Percentiles rank a stretch among this genome's conserved stretches.
These are phyloP conservation scores for Setaria viridis DNA, from an alignment of 202 grass and related monocot genomes.

Conservation along the genomic window DNA sequence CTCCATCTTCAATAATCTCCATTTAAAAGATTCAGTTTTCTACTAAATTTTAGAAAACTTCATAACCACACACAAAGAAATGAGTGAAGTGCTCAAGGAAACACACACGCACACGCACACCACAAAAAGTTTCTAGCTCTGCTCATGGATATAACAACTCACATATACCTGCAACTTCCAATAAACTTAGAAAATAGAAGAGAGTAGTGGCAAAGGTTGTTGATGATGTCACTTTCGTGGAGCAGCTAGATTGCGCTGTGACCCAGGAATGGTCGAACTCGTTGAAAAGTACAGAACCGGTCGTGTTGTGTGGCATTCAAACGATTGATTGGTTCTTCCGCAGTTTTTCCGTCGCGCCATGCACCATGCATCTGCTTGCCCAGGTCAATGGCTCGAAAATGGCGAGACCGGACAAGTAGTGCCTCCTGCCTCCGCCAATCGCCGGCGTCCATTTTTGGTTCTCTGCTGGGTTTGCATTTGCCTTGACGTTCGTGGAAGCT, in stretches of 20 bases:
- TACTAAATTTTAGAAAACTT: too few species aligned
- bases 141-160: too few species aligned
- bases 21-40: too few species aligned
- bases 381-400: not conserved
- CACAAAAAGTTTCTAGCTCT: too few species aligned
- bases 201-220: not conserved
- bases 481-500: not conserved
- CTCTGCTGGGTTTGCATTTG: not conserved
- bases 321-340: not conserved
- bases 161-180: too few species aligned
- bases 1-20: too few species aligned
- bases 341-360: not conserved
- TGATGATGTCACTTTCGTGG: not conserved
- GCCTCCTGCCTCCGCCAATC: too few species aligned
- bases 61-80: too few species aligned
- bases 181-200: too few species aligned
- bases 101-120: too few species aligned
- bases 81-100: too few species aligned
- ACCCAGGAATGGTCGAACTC: not conserved
- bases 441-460: not conserved
- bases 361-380: not conserved
- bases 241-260: not conserved
- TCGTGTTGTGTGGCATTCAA: not conserved
- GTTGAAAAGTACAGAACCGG: conserved; percentile 2
- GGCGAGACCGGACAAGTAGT: too few species aligned